Percentiles rank a stretch among this genome's conserved stretches.
These are phyloP conservation scores for Mucor lusitanicus DNA, from an alignment of 371 early-diverging fungal genomes.

Conservation along the genomic window DNA sequence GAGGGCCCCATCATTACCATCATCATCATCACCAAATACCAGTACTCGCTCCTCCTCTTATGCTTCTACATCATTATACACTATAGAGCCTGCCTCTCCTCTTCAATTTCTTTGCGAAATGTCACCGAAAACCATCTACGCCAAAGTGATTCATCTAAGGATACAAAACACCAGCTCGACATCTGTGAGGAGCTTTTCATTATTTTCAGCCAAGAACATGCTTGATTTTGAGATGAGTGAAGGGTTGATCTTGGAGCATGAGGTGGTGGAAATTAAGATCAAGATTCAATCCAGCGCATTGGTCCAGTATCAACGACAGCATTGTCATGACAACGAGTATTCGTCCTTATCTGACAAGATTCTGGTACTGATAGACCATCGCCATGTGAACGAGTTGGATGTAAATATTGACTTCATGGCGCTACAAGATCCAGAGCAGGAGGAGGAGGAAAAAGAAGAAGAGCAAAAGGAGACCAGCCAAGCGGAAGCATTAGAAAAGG, in stretches of 20 bases:
- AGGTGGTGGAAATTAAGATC: slow-evolving; percentile 7
- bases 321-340: not conserved
- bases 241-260: slow-evolving; percentile 11
- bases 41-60: not conserved
- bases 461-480: no score
- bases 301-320: slow-evolving; percentile 5
- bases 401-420: slow-evolving; percentile 3
- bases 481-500: not conserved
- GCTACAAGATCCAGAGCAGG: not conserved
- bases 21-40: not conserved
- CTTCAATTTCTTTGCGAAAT: slow-evolving; percentile 16
- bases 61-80: not conserved
- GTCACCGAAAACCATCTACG: slow-evolving; percentile 8
- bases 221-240: slow-evolving; percentile 13
- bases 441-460: not conserved
- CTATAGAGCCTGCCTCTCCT: slow-evolving; percentile 7
- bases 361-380: slow-evolving; percentile 15
- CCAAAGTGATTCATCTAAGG: slow-evolving; percentile 12
- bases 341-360: slow-evolving; percentile 7
- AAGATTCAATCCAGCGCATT: slow-evolving; percentile 4
- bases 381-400: not conserved
- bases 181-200: not conserved
- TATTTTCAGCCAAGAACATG: slow-evolving; percentile 10
- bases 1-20: not conserved
- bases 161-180: slow-evolving; percentile 6